Conservation (phyloP, 345 rosid species). For the Eucalyptus viminalis region DNA sequence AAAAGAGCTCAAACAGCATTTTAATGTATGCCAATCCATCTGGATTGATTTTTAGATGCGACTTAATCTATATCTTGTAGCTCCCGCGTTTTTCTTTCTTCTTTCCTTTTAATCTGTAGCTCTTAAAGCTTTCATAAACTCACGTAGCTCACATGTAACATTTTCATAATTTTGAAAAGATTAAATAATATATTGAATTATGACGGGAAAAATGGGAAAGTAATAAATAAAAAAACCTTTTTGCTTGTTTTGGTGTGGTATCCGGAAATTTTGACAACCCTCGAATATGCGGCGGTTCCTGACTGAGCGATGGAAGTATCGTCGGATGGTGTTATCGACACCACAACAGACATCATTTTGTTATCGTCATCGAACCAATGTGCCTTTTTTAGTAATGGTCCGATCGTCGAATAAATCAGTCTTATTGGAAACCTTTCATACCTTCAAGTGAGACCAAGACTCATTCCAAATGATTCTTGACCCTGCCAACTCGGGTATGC, state of each 20-base stretch:
- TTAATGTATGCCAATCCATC: background rate
- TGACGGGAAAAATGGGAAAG: background rate
- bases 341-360: too few relatives aligned
- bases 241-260: background rate
- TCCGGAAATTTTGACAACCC: too few relatives aligned
- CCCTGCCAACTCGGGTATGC: too few relatives aligned
- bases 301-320: too few relatives aligned
- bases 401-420: too few relatives aligned
- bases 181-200: background rate
- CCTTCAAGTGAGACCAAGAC: too few relatives aligned
- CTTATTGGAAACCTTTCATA: too few relatives aligned
- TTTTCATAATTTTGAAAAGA: background rate
- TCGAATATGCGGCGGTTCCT: too few relatives aligned
- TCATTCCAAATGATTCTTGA: too few relatives aligned
- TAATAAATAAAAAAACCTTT: background rate
- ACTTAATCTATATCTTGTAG: background rate
- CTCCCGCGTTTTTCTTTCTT: background rate
- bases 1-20: background rate
- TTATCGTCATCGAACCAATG: too few relatives aligned
- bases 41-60: background rate
- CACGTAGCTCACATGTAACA: background rate
- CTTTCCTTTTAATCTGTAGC: background rate
- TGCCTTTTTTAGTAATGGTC: too few relatives aligned
- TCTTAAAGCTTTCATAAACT: background rate
- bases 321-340: too few relatives aligned